phyloP scores from a whole-genome alignment of 345 rosid species.

The Brassica rapa region DNA sequence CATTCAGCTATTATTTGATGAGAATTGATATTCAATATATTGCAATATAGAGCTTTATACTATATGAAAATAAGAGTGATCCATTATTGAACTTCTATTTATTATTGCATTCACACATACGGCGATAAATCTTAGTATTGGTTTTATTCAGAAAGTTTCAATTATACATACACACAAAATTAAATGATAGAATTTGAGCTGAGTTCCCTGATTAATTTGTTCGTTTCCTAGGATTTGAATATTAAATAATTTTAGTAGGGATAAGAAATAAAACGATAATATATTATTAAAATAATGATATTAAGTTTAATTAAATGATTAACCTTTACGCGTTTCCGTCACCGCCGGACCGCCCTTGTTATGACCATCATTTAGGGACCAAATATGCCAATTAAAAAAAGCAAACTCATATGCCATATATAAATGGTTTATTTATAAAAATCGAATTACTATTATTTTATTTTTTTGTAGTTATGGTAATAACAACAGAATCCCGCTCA shows the following conservation, averaged over 20 bases:
- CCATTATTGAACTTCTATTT: constrained; percentile 27
- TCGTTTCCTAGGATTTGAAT: not conserved
- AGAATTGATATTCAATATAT: not conserved
- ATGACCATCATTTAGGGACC: constrained; percentile 24
- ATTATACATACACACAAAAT: not conserved
- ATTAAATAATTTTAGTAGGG: not conserved
- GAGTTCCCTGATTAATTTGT: not conserved
- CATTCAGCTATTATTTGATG: constrained; percentile 22
- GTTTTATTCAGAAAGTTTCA: not conserved
- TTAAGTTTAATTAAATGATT: constrained; percentile 23
- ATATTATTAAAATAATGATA: constrained; percentile 9
- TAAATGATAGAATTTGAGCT: not conserved
- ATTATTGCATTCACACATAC: constrained; percentile 25
- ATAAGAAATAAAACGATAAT: not conserved
- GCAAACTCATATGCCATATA: not conserved
- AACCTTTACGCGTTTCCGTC: constrained; percentile 42
- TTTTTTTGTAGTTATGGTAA: not conserved
- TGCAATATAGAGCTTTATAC: not conserved
- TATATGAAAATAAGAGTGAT: constrained; percentile 20
- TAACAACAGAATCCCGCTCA: not conserved
- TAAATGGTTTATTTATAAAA: not conserved
- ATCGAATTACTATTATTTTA: not conserved
- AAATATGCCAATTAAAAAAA: constrained; percentile 18
- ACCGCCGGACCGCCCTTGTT: constrained; percentile 43
- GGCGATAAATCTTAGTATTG: constrained; percentile 32